These are phyloP conservation scores for Blumeria graminis DNA, from an alignment of 2,329 filamentous ascomycete species.

Conservation along the genomic window DNA sequence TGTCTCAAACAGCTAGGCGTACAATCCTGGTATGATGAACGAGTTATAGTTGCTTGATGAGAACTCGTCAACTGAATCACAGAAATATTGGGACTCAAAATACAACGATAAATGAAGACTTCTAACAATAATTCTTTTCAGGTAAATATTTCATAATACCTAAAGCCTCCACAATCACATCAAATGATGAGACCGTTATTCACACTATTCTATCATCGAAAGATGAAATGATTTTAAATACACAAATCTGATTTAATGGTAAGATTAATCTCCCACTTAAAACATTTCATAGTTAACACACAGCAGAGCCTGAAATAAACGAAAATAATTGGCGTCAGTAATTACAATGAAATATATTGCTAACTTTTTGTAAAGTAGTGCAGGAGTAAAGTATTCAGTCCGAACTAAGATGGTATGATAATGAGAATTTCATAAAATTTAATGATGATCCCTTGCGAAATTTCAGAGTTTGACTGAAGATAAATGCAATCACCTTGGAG, in stretches of 20 bases:
- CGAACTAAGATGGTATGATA: neutral
- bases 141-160: conserved; percentile 2
- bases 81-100: neutral
- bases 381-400: neutral
- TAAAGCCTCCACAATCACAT: conserved; percentile 7
- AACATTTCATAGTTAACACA: neutral
- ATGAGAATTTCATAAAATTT: neutral
- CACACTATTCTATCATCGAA: conserved; percentile 20
- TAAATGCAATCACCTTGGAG: neutral
- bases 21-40: conserved; percentile 17
- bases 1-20: conserved; percentile 17
- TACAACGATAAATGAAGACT: neutral
- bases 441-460: neutral
- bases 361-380: neutral
- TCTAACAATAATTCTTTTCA: conserved; percentile 2
- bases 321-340: neutral
- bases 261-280: neutral
- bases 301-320: neutral
- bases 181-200: conserved; percentile 19
- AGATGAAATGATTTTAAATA: conserved; percentile 15
- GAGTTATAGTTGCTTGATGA: conserved; percentile 18
- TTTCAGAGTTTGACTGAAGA: neutral
- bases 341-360: rapidly evolving
- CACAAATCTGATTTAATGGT: conserved; percentile 24
- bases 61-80: conserved; percentile 21